phyloP scores from a whole-genome alignment of 495 filamentous ascomycete genomes.

The Daldinia vernicosa region DNA sequence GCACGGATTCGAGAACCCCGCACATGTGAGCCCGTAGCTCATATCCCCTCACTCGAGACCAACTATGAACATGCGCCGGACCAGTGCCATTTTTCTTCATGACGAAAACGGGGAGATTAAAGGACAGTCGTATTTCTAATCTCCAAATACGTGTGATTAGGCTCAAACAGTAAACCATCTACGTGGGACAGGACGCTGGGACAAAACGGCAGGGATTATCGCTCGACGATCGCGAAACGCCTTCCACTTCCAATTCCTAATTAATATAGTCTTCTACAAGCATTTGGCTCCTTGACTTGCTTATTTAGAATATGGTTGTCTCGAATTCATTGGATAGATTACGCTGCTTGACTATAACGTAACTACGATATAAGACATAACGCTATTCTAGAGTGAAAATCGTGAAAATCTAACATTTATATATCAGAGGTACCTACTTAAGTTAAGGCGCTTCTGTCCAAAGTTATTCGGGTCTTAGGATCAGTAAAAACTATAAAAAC shows the following conservation, averaged over 20 bases:
- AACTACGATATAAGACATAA: neutral
- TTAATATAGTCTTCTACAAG: neutral
- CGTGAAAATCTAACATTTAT: neutral
- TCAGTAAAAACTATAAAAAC: neutral
- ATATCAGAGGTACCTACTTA: too few species aligned
- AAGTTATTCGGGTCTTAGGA: too few species aligned
- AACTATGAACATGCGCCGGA: too few species aligned
- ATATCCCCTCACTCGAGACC: neutral
- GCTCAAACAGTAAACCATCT: neutral
- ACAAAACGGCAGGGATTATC: slow-evolving; percentile 12
- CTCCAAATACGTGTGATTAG: neutral
- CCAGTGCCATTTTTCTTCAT: neutral
- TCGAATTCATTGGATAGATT: slow-evolving; percentile 23
- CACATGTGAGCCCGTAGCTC: neutral
- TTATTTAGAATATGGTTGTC: neutral
- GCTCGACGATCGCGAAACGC: slow-evolving; percentile 4
- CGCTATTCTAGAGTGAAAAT: too few species aligned
- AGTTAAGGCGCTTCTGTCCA: neutral
- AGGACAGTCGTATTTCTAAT: neutral
- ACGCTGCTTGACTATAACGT: slow-evolving; percentile 5
- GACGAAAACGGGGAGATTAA: neutral
- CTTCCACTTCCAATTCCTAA: neutral
- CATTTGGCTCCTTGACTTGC: slow-evolving; percentile 19
- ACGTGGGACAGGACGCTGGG: neutral
- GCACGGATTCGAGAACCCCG: neutral